Percentiles rank a stretch among this genome's conserved stretches.
phyloP scores from a whole-genome alignment of 768 basidiomycete genomes.

The Rhizopogon roseolus region DNA sequence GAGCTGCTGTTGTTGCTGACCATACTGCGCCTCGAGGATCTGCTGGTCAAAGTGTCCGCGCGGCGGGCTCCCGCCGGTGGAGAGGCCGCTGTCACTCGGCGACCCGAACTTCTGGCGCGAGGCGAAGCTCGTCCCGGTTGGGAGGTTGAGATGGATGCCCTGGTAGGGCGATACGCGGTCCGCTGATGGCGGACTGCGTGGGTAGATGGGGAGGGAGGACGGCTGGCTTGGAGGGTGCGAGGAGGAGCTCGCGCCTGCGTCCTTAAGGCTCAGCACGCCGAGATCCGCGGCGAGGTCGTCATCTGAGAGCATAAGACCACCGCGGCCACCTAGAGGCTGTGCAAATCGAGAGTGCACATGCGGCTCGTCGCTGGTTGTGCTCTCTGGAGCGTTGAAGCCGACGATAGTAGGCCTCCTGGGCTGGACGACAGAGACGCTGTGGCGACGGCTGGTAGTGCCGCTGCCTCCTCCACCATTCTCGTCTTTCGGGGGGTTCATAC shows the following conservation, averaged over 20 bases:
- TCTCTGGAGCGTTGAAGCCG: constrained; percentile 61
- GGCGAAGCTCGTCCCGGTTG: constrained; percentile 36
- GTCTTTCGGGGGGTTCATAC: constrained; percentile 59
- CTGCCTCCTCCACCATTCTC: constrained; percentile 64
- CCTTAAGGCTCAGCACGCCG: constrained; percentile 53
- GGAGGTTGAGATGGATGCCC: constrained; percentile 57
- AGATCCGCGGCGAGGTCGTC: constrained; percentile 78
- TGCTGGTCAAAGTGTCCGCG: constrained; percentile 43
- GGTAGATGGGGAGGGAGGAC: constrained; percentile 72
- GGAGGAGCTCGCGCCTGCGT: constrained; percentile 34
- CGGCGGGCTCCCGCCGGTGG: constrained; percentile 47
- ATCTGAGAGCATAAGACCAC: constrained; percentile 67
- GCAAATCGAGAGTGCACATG: constrained; percentile 13
- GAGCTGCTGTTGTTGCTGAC: constrained; percentile 30
- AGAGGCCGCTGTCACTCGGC: constrained; percentile 58
- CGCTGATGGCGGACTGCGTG: constrained; percentile 53
- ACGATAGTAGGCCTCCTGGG: constrained; percentile 61
- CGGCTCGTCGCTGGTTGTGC: constrained; percentile 38
- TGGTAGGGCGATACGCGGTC: constrained; percentile 56
- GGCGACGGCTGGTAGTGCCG: constrained; percentile 77
- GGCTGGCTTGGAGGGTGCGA: constrained; percentile 61
- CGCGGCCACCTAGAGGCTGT: constrained; percentile 37
- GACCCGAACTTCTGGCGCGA: constrained; percentile 50
- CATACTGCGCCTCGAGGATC: constrained; percentile 31
- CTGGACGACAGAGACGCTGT: constrained; percentile 81